Evolutionary conservation across 2,329 filamentous ascomycete genomes (phyloP).

Genomic region (Sporothrix sp.): DNA sequence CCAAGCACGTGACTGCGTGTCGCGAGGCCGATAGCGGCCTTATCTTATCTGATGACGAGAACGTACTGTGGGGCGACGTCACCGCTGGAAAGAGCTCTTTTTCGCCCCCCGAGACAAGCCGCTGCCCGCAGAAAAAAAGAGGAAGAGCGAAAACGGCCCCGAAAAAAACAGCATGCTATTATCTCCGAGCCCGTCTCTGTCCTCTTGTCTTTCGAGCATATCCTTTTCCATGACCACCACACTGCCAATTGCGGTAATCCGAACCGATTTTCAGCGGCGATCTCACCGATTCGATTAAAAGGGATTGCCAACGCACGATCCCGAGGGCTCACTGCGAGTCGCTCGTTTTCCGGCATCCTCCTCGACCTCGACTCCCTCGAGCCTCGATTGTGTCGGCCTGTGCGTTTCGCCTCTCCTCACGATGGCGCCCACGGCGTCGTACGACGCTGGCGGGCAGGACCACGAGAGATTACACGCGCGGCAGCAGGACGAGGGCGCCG

Average conservation of each 20-base stretch:
- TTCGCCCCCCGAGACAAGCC: conserved; percentile 3
- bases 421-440: conserved; percentile 11
- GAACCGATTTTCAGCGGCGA: neutral
- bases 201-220: neutral
- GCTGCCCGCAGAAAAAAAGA: neutral
- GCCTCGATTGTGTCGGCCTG: neutral
- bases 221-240: neutral
- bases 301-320: too few relatives aligned
- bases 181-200: neutral
- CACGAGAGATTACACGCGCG: conserved; percentile 29
- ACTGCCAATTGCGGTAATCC: neutral
- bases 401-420: neutral
- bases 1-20: conserved; percentile 12
- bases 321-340: conserved; percentile 11
- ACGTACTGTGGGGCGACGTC: conserved; percentile 10
- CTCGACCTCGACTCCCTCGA: neutral
- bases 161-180: conserved; percentile 6
- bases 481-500: conserved; percentile 25
- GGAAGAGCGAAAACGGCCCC: neutral
- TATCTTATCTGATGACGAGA: conserved; percentile 8
- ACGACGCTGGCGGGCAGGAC: conserved; percentile 25
- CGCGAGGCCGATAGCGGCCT: conserved; percentile 8
- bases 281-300: neutral
- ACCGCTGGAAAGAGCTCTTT: conserved; percentile 6
- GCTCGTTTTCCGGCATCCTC: neutral